phyloP scores from a whole-genome alignment of 2,329 filamentous ascomycete species.

The Colletotrichum zoysiae region DNA sequence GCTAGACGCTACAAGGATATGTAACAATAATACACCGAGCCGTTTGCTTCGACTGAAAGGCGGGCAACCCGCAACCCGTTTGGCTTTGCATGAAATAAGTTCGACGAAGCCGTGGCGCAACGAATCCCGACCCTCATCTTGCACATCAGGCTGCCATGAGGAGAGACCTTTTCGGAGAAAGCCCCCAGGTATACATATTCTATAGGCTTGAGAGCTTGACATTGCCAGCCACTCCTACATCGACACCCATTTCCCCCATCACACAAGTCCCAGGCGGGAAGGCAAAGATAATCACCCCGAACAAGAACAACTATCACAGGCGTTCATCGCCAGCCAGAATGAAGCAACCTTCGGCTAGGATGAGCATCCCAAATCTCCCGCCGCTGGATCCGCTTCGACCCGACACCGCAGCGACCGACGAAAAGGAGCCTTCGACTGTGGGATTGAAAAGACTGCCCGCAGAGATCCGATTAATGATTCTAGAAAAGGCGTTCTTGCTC shows the following conservation, averaged over 20 bases:
- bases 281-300: too few species aligned
- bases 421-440: background rate
- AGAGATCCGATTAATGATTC: background rate
- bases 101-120: background rate
- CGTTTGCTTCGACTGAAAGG: background rate
- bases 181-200: too few species aligned
- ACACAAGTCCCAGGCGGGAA: too few species aligned
- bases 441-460: background rate
- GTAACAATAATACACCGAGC: background rate
- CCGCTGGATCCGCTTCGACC: background rate
- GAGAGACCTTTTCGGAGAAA: background rate
- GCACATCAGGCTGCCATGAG: too few species aligned
- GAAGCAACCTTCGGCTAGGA: too few species aligned
- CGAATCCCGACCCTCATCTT: background rate
- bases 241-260: too few species aligned
- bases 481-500: background rate
- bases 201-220: too few species aligned
- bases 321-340: background rate
- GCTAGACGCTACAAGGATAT: too few species aligned
- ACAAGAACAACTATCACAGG: too few species aligned
- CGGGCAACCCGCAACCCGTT: too few species aligned
- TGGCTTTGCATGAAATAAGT: background rate
- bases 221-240: too few species aligned
- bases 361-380: fast-evolving
- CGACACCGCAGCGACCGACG: background rate